Conservation (phyloP, 1,284 basidiomycete genomes). For the Butyriboletus appendiculatus region DNA sequence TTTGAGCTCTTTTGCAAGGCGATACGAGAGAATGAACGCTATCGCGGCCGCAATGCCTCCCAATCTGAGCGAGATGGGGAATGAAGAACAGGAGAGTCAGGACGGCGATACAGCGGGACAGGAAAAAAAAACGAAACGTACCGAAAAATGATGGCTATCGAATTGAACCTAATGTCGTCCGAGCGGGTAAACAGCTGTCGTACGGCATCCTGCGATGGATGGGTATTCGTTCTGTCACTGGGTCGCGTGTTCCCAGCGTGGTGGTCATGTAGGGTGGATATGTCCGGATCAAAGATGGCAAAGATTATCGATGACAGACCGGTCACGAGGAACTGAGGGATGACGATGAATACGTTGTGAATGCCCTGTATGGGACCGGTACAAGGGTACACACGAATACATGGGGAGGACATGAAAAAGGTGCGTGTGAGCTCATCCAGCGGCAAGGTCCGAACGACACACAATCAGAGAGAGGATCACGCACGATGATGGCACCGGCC, state of each 20-base stretch:
- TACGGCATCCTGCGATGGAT: slow-evolving; percentile 10
- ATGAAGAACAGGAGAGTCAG: neutral
- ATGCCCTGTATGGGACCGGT: slow-evolving; percentile 61
- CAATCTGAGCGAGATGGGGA: slow-evolving; percentile 43
- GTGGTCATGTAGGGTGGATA: slow-evolving; percentile 45
- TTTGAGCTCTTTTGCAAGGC: slow-evolving; percentile 60
- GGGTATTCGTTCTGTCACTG: slow-evolving; percentile 28
- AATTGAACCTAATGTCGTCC: slow-evolving; percentile 47
- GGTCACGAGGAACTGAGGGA: slow-evolving; percentile 71
- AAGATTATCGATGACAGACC: slow-evolving; percentile 68
- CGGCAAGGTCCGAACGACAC: neutral
- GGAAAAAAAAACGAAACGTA: slow-evolving; percentile 26
- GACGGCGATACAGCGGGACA: no score
- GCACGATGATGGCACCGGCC: slow-evolving; percentile 86
- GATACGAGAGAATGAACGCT: slow-evolving; percentile 69
- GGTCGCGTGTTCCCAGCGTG: slow-evolving; percentile 35
- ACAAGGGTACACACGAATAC: slow-evolving; percentile 2
- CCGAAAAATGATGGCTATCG: slow-evolving; percentile 80
- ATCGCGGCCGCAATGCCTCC: slow-evolving; percentile 73
- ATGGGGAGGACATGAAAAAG: neutral
- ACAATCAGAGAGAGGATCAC: slow-evolving; percentile 27
- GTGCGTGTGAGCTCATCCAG: neutral
- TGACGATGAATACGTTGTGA: slow-evolving; percentile 88
- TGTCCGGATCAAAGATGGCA: slow-evolving; percentile 60
- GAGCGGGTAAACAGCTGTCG: slow-evolving; percentile 8